Conservation (phyloP, 306 rosid species). For the Lagenaria siceraria region DNA sequence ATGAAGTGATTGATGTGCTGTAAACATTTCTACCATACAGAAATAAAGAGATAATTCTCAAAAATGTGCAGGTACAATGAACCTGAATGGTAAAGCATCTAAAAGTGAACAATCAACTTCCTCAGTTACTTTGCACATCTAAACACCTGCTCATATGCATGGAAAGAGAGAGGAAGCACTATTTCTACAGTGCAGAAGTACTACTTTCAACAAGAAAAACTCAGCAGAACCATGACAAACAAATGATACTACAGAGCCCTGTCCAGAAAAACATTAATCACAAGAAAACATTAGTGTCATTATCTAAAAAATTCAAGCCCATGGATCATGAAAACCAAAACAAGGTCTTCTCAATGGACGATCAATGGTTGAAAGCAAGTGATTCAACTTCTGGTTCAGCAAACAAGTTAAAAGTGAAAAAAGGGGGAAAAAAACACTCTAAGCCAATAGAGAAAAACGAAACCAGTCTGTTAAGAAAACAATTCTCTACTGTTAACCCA, state of each 20-base stretch:
- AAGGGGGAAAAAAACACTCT: background rate
- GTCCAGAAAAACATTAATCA: background rate
- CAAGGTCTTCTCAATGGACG: background rate
- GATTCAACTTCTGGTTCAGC: background rate
- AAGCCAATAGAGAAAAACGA: background rate
- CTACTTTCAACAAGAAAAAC: background rate
- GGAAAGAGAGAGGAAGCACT: background rate
- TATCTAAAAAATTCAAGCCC: background rate
- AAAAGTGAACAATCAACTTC: conserved; percentile 2
- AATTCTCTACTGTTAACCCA: background rate
- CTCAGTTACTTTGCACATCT: background rate
- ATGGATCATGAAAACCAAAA: background rate
- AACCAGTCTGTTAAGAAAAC: background rate
- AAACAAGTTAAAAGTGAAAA: background rate
- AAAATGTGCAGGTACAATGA: background rate
- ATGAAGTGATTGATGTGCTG: conserved; percentile 6
- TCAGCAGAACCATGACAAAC: background rate
- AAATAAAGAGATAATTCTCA: background rate
- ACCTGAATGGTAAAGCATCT: background rate
- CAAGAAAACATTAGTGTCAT: background rate
- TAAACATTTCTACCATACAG: conserved; percentile 6
- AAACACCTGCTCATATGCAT: background rate
- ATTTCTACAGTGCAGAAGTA: conserved; percentile 1
- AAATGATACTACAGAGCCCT: background rate
- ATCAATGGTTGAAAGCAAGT: background rate